Conservation (phyloP, 345 rosid species). For the Ceriops zippeliana region DNA sequence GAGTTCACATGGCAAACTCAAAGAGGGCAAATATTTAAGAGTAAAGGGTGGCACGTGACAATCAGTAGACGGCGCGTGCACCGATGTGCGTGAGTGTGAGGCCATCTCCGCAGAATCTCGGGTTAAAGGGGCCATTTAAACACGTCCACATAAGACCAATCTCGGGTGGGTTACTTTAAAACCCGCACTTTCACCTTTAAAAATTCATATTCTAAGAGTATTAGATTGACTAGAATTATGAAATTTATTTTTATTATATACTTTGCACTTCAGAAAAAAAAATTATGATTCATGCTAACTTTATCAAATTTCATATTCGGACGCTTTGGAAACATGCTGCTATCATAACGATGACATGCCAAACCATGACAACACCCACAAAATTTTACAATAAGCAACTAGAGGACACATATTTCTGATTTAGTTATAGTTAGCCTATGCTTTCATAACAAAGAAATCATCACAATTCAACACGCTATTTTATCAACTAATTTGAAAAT, state of each 20-base stretch:
- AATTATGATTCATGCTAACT: slow-evolving; percentile 10
- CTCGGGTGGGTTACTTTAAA: slow-evolving; percentile 8
- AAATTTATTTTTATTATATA: too few species aligned
- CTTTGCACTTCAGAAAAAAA: too few species aligned
- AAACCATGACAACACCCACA: not conserved
- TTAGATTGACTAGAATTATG: too few species aligned
- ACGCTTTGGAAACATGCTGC: slow-evolving; percentile 38
- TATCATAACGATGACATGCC: slow-evolving; percentile 25
- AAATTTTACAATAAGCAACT: slow-evolving; percentile 14
- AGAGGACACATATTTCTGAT: slow-evolving; percentile 23
- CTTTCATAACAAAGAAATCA: slow-evolving; percentile 44
- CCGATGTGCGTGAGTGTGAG: slow-evolving; percentile 53
- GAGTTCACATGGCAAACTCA: slow-evolving; percentile 14
- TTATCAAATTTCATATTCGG: not conserved
- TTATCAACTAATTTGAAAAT: slow-evolving; percentile 37
- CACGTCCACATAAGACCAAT: slow-evolving; percentile 30
- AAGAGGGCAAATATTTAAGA: slow-evolving; percentile 35
- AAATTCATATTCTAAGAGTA: too few species aligned
- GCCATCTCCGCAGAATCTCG: slow-evolving; percentile 30
- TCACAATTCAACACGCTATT: slow-evolving; percentile 50
- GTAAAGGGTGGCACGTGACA: slow-evolving; percentile 63
- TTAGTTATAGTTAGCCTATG: slow-evolving; percentile 30
- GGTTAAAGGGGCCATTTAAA: slow-evolving; percentile 23
- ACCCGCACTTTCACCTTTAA: too few species aligned
- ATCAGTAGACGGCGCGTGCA: slow-evolving; percentile 39